These are phyloP conservation scores for Cucurbita moschata DNA, from an alignment of 306 rosid species.

Conservation along the genomic window DNA sequence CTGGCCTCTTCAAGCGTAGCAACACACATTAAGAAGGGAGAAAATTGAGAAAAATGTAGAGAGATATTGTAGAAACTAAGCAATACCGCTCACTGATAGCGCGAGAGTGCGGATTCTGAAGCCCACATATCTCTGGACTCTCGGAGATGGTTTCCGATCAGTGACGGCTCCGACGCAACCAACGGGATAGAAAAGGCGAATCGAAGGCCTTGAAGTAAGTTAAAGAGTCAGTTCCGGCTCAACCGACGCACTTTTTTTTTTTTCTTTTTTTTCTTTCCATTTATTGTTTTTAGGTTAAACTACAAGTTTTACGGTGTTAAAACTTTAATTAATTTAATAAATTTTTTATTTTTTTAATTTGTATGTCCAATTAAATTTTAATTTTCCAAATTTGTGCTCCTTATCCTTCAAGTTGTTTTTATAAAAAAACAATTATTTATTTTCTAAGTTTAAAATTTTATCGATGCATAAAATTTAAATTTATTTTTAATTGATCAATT, in stretches of 20 bases:
- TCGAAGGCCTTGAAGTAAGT: not conserved
- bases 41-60: not conserved
- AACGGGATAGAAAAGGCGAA: not conserved
- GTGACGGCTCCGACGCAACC: conserved; percentile 1
- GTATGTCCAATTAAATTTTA: too few relatives aligned
- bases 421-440: too few relatives aligned
- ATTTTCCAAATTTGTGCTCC: too few relatives aligned
- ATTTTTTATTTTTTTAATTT: too few relatives aligned
- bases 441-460: too few relatives aligned
- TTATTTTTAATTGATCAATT: too few relatives aligned
- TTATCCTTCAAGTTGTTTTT: too few relatives aligned
- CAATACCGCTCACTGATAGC: conserved; percentile 24
- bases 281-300: too few relatives aligned
- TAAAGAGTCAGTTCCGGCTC: not conserved
- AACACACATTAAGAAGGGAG: not conserved
- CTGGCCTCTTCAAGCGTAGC: conserved; percentile 23
- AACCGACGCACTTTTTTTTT: not conserved
- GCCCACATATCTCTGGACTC: conserved; percentile 50
- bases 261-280: too few relatives aligned
- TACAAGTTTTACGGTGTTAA: too few relatives aligned
- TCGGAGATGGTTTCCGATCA: not conserved
- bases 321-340: too few relatives aligned
- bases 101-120: conserved; percentile 60
- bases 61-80: not conserved
- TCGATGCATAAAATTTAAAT: too few relatives aligned